Evolutionary conservation across 257 asterid genomes (phyloP).

Genomic region (Gentiana straminea): DNA sequence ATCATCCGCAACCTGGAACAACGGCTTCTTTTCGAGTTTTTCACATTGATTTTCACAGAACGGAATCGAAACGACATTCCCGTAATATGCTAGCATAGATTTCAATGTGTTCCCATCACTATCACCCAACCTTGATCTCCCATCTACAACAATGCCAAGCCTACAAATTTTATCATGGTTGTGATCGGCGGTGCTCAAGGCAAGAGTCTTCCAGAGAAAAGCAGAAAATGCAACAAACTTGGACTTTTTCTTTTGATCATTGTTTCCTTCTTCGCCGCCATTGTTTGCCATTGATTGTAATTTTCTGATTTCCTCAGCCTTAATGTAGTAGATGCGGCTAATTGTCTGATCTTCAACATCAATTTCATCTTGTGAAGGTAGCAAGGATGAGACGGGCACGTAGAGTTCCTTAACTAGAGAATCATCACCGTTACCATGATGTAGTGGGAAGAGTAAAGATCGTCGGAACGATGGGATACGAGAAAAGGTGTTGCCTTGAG

Average conservation of each 20-base stretch:
- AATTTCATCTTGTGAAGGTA: conserved; percentile 6
- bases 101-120: conserved; percentile 14
- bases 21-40: conserved; percentile 26
- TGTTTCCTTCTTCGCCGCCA: background rate
- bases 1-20: conserved; percentile 35
- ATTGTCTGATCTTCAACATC: conserved; percentile 11
- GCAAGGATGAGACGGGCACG: conserved; percentile 16
- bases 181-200: conserved; percentile 6
- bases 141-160: conserved; percentile 34
- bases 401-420: conserved; percentile 25
- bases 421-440: conserved; percentile 23
- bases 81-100: conserved; percentile 26
- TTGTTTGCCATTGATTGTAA: conserved; percentile 40
- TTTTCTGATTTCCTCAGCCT: conserved; percentile 19
- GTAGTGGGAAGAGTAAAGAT: conserved; percentile 39
- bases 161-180: conserved; percentile 13
- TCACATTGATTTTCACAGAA: conserved; percentile 33
- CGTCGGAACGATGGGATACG: conserved; percentile 51
- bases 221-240: conserved; percentile 58
- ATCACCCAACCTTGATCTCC: conserved; percentile 13
- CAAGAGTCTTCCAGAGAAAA: conserved; percentile 53
- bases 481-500: conserved; percentile 28
- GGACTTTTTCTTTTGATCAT: conserved; percentile 12
- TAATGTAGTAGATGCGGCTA: conserved; percentile 2
- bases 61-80: conserved; percentile 60